Conservation (phyloP, 768 basidiomycete genomes). For the Collybia mongolica region DNA sequence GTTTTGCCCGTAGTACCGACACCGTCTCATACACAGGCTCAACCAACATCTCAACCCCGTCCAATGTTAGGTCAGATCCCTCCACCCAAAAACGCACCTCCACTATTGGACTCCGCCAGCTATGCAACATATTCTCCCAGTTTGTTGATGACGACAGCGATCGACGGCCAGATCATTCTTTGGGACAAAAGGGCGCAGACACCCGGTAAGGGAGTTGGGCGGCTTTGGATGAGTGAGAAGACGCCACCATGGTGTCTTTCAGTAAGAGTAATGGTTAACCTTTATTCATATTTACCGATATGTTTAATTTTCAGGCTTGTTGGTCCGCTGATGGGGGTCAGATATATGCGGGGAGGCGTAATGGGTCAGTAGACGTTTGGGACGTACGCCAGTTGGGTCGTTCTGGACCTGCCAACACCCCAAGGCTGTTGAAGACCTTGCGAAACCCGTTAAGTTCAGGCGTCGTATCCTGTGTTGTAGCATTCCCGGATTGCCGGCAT, state of each 20-base stretch:
- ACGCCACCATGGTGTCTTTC: constrained; percentile 96
- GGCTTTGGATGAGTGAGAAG: constrained; percentile 88
- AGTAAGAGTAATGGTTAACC: constrained; percentile 41
- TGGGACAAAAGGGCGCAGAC: constrained; percentile 83
- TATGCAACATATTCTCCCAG: constrained; percentile 76
- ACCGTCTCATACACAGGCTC: constrained; percentile 3
- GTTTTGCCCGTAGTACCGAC: constrained; percentile 7
- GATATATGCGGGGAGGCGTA: constrained; percentile 88
- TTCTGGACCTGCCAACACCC: constrained; percentile 60
- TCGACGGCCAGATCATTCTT: constrained; percentile 89
- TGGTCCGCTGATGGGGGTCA: constrained; percentile 90
- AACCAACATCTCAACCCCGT: not conserved
- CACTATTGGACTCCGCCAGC: constrained; percentile 58
- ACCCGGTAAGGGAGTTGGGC: constrained; percentile 70
- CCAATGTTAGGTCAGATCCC: constrained; percentile 14
- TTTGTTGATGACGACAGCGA: constrained; percentile 81
- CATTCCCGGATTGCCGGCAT: constrained; percentile 91
- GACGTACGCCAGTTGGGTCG: constrained; percentile 83
- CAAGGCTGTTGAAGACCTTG: constrained; percentile 77
- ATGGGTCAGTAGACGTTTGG: constrained; percentile 91
- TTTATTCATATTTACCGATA: not conserved
- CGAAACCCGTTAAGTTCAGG: constrained; percentile 88
- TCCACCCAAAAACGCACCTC: constrained; percentile 75
- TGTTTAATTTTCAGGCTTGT: constrained; percentile 63
- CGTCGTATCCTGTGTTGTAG: constrained; percentile 86